Evolutionary conservation across 495 filamentous ascomycete genomes (phyloP), one percentile per base, ranked within the genome.

Genomic region (Lophiotrema nucula): DNA sequence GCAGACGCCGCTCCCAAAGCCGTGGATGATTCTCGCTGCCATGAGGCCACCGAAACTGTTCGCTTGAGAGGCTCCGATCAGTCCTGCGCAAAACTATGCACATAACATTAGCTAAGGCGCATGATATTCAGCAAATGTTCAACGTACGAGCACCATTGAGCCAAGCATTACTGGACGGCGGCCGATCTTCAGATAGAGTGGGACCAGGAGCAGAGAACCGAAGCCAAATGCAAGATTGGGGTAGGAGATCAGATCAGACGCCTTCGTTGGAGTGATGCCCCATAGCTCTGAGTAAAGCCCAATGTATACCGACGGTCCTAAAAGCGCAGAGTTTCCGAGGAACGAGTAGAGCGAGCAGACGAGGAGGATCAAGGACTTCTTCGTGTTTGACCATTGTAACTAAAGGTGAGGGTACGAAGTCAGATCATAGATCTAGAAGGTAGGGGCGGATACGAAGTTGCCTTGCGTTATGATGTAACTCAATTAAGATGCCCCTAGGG

Each of bases 171-270:
- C 78, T 0, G 81, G 79, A 8, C 82, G 74, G 19, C 81, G 68
- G 2, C 81, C 81, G 45, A 83, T 75, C 51, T 83, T 83, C 26
- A 81, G 66, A 54, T 84, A 85, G 37, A 79, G 56, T 0, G 82
- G 82, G 5, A 86, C 81, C 10, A 84, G 74, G 13, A 59, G 47
- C 39, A 59, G 41, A 2, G 56, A 59, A 24, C 53, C 81, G 57
- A 84, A 81, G 0, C 83, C 83, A 69, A 81, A 86, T 6, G 79
- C 81, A 28, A 86, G 72, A 62, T 85, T 86, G 0, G 83, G 77
- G 66, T 86, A 86, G 13, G 76, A 81, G 53, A 86, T 70, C 37
- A 86, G 62, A 12, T 80, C 78, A 3, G 79, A 82, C 0, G 83
- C 81, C 18, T 65, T 70, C 4, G 73, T 76, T 2, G 74, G 69